Evolutionary conservation across 805 yeast genomes (phyloP).

Genomic region (Monosporozyma siamensis): DNA sequence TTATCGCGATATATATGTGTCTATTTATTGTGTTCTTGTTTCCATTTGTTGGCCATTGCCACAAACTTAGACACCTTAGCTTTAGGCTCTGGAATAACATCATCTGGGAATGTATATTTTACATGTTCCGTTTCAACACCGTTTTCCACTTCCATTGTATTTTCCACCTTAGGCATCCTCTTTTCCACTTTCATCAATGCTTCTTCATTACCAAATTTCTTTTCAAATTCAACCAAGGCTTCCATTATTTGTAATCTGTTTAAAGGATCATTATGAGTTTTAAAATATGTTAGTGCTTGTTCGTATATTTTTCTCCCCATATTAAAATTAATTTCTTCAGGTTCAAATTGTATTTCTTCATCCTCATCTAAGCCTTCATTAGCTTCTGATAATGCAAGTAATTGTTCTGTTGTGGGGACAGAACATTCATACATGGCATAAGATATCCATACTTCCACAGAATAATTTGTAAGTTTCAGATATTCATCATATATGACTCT

Average conservation of each 20-base stretch:
- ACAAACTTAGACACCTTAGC: constrained; percentile 29
- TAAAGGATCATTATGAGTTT: constrained; percentile 29
- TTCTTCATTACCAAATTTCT: constrained; percentile 44
- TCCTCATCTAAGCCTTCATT: constrained; percentile 14
- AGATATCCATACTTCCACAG: constrained; percentile 47
- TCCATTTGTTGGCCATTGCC: constrained; percentile 44
- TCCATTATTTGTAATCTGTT: constrained; percentile 47
- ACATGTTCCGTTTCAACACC: constrained; percentile 45
- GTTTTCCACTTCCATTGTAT: constrained; percentile 22
- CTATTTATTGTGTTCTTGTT: constrained; percentile 16
- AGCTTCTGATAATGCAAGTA: constrained; percentile 13
- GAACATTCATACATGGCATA: constrained; percentile 65
- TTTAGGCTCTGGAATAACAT: constrained; percentile 22
- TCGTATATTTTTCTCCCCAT: constrained; percentile 50
- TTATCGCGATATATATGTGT: background rate
- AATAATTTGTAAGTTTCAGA: constrained; percentile 26
- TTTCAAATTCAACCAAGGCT: constrained; percentile 58
- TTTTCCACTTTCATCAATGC: constrained; percentile 31
- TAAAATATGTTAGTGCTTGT: constrained; percentile 41
- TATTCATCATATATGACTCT: constrained; percentile 40
- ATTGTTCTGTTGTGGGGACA: constrained; percentile 42
- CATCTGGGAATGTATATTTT: constrained; percentile 64
- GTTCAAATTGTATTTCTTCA: constrained; percentile 40
- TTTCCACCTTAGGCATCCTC: constrained; percentile 48
- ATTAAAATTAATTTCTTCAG: constrained; percentile 41